Conservation (phyloP, 2,329 filamentous ascomycete species). For the Colletotrichum agaves region DNA sequence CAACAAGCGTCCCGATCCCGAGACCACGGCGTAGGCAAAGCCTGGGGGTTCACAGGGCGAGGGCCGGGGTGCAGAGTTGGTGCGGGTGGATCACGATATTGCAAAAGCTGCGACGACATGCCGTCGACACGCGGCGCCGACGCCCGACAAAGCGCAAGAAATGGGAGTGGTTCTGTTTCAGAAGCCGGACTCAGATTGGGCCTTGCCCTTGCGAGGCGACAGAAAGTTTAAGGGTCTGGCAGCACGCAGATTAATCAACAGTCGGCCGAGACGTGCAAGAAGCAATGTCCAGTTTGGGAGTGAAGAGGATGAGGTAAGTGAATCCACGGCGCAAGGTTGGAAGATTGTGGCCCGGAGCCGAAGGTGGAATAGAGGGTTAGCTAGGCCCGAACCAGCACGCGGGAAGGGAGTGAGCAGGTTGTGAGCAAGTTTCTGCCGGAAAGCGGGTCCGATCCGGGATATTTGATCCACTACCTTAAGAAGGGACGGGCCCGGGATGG, state of each 20-base stretch:
- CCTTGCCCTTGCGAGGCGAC: not conserved
- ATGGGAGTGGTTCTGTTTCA: no score
- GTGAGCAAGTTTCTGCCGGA: slow-evolving; percentile 49
- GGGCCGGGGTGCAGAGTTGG: not conserved
- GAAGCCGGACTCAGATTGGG: no score
- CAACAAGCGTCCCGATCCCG: not conserved
- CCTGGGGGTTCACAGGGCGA: not conserved
- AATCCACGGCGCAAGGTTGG: not conserved
- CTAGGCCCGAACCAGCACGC: no score
- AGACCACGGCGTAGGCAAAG: not conserved
- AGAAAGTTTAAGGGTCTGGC: not conserved
- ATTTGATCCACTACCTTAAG: not conserved
- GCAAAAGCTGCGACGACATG: not conserved
- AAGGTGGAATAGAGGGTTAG: not conserved
- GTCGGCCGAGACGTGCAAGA: not conserved
- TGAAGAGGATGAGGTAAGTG: not conserved
- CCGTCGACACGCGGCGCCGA: not conserved
- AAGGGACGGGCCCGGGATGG: not conserved
- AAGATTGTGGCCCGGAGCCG: not conserved
- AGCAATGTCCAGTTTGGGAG: not conserved
- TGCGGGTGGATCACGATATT: no score
- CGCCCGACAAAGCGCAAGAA: not conserved
- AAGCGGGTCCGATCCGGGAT: slow-evolving; percentile 18
- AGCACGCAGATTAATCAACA: not conserved
- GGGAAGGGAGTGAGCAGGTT: slow-evolving; percentile 42